Conservation (phyloP, 2,329 filamentous ascomycete species). For the Aspergillus ustus region DNA sequence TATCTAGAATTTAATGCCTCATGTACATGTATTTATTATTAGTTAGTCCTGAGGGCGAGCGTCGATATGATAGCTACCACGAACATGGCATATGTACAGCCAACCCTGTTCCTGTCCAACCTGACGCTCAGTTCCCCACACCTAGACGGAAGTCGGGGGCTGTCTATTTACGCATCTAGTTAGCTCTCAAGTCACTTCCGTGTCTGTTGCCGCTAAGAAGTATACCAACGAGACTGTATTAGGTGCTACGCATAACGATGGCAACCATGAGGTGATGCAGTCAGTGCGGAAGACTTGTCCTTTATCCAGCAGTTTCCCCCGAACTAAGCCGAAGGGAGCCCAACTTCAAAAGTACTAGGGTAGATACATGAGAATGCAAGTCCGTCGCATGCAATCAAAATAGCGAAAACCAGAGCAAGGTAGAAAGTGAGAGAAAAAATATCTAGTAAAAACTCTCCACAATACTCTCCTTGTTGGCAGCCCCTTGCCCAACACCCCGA, state of each 20-base stretch:
- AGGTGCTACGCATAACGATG: neutral
- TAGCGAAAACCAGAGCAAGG: neutral
- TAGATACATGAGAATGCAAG: neutral
- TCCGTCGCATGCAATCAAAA: neutral
- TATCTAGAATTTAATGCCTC: slow-evolving; percentile 20
- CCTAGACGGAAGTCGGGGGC: neutral
- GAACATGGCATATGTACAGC: slow-evolving; percentile 16
- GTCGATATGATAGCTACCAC: slow-evolving; percentile 15
- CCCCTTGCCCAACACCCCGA: slow-evolving; percentile 63
- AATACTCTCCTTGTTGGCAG: slow-evolving; percentile 88
- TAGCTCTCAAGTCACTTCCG: no score
- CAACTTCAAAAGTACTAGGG: neutral
- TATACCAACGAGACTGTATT: neutral
- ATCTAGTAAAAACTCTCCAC: slow-evolving; percentile 94
- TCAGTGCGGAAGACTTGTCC: neutral
- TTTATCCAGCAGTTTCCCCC: neutral
- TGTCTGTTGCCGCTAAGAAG: neutral
- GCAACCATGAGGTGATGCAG: no score
- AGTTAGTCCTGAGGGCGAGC: neutral
- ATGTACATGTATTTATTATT: slow-evolving; percentile 21
- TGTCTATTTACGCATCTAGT: no score
- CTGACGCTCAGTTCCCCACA: neutral
- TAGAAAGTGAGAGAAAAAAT: slow-evolving; percentile 6
- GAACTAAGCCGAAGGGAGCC: neutral
- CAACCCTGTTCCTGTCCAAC: neutral